Evolutionary conservation across 2,329 filamentous ascomycete species (phyloP).

Genomic region (Penicillium sp.): DNA sequence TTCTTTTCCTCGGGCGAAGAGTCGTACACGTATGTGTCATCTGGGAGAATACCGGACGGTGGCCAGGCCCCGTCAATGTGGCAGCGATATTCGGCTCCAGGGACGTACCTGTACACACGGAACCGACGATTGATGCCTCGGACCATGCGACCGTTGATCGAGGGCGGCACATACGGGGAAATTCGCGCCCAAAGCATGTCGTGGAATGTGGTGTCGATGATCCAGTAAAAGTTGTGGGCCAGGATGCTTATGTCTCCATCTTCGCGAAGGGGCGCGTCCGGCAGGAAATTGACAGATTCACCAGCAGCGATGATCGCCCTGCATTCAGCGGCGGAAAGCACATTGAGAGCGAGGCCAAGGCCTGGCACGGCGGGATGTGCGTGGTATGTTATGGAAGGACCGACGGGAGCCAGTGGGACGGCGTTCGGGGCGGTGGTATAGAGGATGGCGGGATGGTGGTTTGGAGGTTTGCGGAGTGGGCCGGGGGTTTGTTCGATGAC

Average conservation of each 20-base stretch:
- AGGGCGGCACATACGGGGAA: slow-evolving; percentile 56
- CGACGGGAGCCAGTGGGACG: slow-evolving; percentile 51
- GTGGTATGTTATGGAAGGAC: slow-evolving; percentile 54
- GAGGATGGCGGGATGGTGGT: slow-evolving; percentile 65
- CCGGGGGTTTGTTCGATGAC: slow-evolving; percentile 64
- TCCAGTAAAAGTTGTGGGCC: slow-evolving; percentile 74
- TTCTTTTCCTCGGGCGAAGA: slow-evolving; percentile 58
- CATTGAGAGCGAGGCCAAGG: slow-evolving; percentile 59
- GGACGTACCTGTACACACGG: slow-evolving; percentile 70
- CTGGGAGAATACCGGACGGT: slow-evolving; percentile 62
- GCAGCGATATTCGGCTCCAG: slow-evolving; percentile 68
- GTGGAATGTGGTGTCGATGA: slow-evolving; percentile 63
- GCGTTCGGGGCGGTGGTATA: slow-evolving; percentile 61
- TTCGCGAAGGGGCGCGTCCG: slow-evolving; percentile 66
- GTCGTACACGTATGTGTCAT: slow-evolving; percentile 66
- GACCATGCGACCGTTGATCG: slow-evolving; percentile 57
- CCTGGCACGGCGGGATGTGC: slow-evolving; percentile 64
- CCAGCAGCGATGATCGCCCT: slow-evolving; percentile 65
- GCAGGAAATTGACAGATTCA: slow-evolving; percentile 64
- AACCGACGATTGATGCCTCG: slow-evolving; percentile 69
- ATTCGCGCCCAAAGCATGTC: slow-evolving; percentile 64
- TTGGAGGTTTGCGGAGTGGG: slow-evolving; percentile 63
- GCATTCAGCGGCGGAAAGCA: slow-evolving; percentile 63
- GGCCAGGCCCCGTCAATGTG: slow-evolving; percentile 75
- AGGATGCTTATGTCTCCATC: slow-evolving; percentile 65